Evolutionary conservation across 768 basidiomycete genomes (phyloP), one percentile per base, ranked within the genome.

Genomic region (Calocybe gangraenosa): DNA sequence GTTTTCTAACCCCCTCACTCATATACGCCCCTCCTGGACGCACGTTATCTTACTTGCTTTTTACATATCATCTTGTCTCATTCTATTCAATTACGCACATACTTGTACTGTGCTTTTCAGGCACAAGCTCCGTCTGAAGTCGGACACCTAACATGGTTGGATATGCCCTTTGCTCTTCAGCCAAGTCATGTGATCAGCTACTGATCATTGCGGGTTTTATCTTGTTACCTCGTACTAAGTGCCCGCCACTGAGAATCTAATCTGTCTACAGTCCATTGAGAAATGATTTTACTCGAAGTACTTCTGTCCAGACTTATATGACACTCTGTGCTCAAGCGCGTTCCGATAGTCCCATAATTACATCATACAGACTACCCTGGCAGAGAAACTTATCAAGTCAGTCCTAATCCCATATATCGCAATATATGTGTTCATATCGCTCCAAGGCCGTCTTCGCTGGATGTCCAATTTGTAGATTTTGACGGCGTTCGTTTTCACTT

Each of bases 391-490:
- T 48, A 67, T 70, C 54, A 95, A 92, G 95, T 94, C 61, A 56
- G 54, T 50, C 3, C 14, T 40, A 38, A 34, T 20, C 2, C 32
- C 21, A 18, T n/a, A 15, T 36, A 17, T 11, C 3, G 15, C 20
- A 40, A 18, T 6, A 7, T 14, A 18, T 22, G 37, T 35, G 38
- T 52, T 60, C 37, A 58, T 42, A 20, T 19, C 18, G 42, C 21
- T 37, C 22, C 61, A 28, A 99, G 94, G 64, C 92, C 95, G 11
- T 81, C 87, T 5, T 82, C 87, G 22, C 74, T 97, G 49, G 96
- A 99, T 70, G 87, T 98, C 45, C 81, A 90, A 46, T 99, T 99
- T 57, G 96, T 98, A 42, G 96, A 99, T 68, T 99, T 92, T 55
- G 96, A 99, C 62, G 87, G 92, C 39, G 93, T 97, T 43, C 81